Conservation (phyloP, 352 stramenopile species). For the Globisporangium canariense region DNA sequence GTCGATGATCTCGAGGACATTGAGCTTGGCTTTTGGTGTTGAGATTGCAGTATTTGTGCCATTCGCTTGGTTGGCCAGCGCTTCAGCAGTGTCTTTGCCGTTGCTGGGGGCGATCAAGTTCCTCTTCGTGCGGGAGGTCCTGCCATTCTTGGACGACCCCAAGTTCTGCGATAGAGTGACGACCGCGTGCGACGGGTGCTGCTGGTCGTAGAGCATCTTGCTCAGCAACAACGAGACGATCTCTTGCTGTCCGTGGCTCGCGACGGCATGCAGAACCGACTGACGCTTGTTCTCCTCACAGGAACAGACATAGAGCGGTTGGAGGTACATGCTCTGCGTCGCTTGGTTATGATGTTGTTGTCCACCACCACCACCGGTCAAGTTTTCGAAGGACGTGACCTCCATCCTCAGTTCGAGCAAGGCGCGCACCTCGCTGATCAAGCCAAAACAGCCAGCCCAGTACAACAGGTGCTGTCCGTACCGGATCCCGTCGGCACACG, state of each 20-base stretch:
- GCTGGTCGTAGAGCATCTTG: conserved; percentile 43
- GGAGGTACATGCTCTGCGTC: conserved; percentile 20
- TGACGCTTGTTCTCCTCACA: conserved; percentile 64
- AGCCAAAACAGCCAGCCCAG: conserved; percentile 66
- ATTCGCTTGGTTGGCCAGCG: not conserved
- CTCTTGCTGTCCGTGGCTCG: conserved; percentile 45
- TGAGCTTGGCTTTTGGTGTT: conserved; percentile 16
- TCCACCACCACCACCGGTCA: no score
- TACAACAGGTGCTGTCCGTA: conserved; percentile 81
- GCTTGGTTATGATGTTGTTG: no score
- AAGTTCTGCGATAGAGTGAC: not conserved
- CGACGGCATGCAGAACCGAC: conserved; percentile 60
- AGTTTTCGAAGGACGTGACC: conserved; percentile 1
- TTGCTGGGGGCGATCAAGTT: conserved; percentile 20
- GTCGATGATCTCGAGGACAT: conserved; percentile 20
- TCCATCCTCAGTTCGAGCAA: conserved; percentile 41
- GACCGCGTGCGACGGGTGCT: conserved; percentile 14
- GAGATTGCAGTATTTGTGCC: not conserved
- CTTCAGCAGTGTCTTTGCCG: not conserved
- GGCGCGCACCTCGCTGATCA: conserved; percentile 45
- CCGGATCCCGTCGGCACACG: conserved; percentile 38
- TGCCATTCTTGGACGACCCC: not conserved
- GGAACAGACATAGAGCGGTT: conserved; percentile 58
- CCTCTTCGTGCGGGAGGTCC: conserved; percentile 1
- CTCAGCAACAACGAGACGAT: conserved; percentile 51